Percentiles rank a stretch among this genome's conserved stretches.
These are phyloP conservation scores for Coriolopsis trogii DNA, from an alignment of 1,284 basidiomycete genomes.

Conservation along the genomic window DNA sequence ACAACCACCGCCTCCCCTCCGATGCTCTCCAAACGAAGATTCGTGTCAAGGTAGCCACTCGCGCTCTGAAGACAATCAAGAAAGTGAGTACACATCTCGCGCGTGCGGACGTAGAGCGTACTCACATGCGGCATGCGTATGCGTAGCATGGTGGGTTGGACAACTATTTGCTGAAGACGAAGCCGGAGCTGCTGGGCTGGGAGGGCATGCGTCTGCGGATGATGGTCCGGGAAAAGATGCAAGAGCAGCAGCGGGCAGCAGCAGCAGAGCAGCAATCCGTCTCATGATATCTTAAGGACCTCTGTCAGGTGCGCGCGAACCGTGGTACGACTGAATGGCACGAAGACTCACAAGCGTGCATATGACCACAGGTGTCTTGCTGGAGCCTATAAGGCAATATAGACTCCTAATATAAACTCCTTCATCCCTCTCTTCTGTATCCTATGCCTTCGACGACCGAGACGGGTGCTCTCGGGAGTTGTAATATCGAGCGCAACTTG, in stretches of 20 bases:
- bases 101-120: neutral
- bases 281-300: neutral
- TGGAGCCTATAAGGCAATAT: neutral
- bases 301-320: slow-evolving; percentile 11
- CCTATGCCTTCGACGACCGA: too few relatives aligned
- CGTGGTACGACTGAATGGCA: slow-evolving; percentile 1
- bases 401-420: too few relatives aligned
- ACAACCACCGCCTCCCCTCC: slow-evolving; percentile 71
- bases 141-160: slow-evolving; percentile 77
- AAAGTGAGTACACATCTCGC: slow-evolving; percentile 51
- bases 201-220: slow-evolving; percentile 77
- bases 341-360: neutral
- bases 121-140: neutral
- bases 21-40: slow-evolving; percentile 62
- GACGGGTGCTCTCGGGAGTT: too few relatives aligned
- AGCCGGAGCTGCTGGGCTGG: slow-evolving; percentile 65
- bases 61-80: slow-evolving; percentile 78
- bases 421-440: too few relatives aligned
- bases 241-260: slow-evolving; percentile 26
- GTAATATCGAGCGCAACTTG: too few relatives aligned
- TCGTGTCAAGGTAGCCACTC: slow-evolving; percentile 70
- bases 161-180: slow-evolving; percentile 72
- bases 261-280: slow-evolving; percentile 4
- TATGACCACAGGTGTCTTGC: neutral
- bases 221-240: slow-evolving; percentile 49